Base-by-base conservation (phyloP, 2,329 filamentous ascomycete genomes). In the Penicillium expansum region DNA sequence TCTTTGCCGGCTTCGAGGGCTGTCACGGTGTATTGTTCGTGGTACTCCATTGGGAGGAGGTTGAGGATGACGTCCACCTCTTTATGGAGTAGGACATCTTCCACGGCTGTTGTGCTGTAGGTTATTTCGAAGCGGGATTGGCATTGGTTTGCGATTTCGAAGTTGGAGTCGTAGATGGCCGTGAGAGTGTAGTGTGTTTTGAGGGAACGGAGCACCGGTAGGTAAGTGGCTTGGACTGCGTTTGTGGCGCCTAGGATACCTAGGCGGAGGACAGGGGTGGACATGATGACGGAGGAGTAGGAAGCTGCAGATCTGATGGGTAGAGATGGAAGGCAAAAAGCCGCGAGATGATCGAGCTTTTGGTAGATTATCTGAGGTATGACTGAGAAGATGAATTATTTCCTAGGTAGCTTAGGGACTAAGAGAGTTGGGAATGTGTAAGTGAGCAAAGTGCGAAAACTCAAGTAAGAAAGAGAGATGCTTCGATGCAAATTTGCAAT, bases 1-100 rank as follows among this genome's bases (percentile, higher is more conserved):
- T 82, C 74, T 66, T 88, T 88, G 52, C 79, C 76, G 16, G 80
- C 69, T 52, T 80, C 59, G 1, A 88, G 73, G 0, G 83, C 83
- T 0, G 78, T 63, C 27, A 86, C 73, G 3, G 77, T 78, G 55
- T 84, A 79, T 4, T 71, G 58, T n/a, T 77, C 77, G 66, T 87
- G 85, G 58, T 77, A 83, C 22, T 81, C 82, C 59, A 86, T 79
- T 4, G 77, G 73, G 52, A 86, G 75, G 59, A 86, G 73, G 29
- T 87, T 80, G 4, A 85, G 71, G 53, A 86, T 80, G 1, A 71
- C 60, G 43, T 66, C 61, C 37, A 71, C 56, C 20, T 64, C 52
- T 18, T 67, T 52, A 56, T 85, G 81, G 66, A 80, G 82, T 32
- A 86, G 70, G 56, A 79, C 76, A 0, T 81, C 73, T 24, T 73